Base-by-base conservation (phyloP, 2,329 filamentous ascomycete genomes). In the Scedosporium boydii region DNA sequence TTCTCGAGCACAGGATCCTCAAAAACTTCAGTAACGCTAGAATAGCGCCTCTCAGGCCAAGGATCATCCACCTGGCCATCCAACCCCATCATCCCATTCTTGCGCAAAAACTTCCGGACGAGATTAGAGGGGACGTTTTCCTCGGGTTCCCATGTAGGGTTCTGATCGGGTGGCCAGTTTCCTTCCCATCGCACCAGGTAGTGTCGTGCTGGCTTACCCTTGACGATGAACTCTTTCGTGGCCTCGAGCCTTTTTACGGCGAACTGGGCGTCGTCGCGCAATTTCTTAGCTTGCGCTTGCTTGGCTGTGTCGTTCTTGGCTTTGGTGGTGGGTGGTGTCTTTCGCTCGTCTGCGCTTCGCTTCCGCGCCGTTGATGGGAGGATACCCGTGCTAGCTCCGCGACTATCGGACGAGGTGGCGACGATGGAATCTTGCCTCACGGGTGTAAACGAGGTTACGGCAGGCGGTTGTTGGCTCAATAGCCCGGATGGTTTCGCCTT, bases 111-210 rank as follows among this genome's bases (percentile, higher is more conserved):
- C 42, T 62, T 59, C n/a, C 44, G 38, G 16, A 59, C 61, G 14
- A 62, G 26, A 6, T n/a, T 46, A 4, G 21, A 14, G 12, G 53
- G 53, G 2, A 86, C 76, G 60, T 84, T 82, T 3, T 76, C 75
- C 65, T 80, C 77, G 0, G 82, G 82, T 67, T 86, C 83, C 83
- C 83, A 86, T 0, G 82, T 81, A 0, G 81, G 80, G 62, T 86
- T 84, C 67, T 84, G 76, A 7, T 78, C 79, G 0, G 75, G 70
- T 0, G 82, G 81, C 83, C 83, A 86, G 63, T 82, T 70, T 6
- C 83, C 83, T 55, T 77, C 78, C 83, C 83, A 86, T 6, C 78
- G 77, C 1, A 86, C 81, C 34, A 78, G 73, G 69, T 82, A 86
- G 63, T 75, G 77, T 3, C 78, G 77, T 1, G 77, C 71, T 0